phyloP scores from a whole-genome alignment of 768 basidiomycete genomes.

The Royoungia palumana region DNA sequence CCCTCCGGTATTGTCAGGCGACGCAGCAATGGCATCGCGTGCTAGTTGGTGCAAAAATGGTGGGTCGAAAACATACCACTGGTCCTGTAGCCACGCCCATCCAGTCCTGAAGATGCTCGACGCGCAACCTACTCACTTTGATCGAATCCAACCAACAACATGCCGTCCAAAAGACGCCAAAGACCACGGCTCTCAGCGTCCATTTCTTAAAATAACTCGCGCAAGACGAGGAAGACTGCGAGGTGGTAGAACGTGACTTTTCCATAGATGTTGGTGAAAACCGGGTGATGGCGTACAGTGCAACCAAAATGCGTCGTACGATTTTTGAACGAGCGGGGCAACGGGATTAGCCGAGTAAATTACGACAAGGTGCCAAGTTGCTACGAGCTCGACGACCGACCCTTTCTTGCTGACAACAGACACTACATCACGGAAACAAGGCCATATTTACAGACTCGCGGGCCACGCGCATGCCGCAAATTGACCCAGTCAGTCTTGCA shows the following conservation, averaged over 20 bases:
- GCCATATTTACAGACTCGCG: too few relatives aligned
- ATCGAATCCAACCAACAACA: slow-evolving; percentile 58
- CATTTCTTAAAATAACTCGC: slow-evolving; percentile 29
- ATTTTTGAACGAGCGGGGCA: too few relatives aligned
- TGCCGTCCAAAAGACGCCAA: slow-evolving; percentile 31
- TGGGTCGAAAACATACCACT: slow-evolving; percentile 87
- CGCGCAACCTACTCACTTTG: slow-evolving; percentile 43
- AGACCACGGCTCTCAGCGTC: slow-evolving; percentile 26
- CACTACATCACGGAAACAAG: too few relatives aligned
- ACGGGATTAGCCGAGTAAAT: not conserved
- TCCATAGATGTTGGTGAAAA: slow-evolving; percentile 15
- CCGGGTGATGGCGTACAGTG: too few relatives aligned
- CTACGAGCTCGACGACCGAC: too few relatives aligned
- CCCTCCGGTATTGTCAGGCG: slow-evolving; percentile 59
- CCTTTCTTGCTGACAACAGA: too few relatives aligned
- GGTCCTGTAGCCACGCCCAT: slow-evolving; percentile 45
- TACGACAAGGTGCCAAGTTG: too few relatives aligned
- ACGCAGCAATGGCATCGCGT: slow-evolving; percentile 64
- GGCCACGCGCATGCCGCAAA: too few relatives aligned
- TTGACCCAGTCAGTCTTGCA: too few relatives aligned
- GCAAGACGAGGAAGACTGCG: not conserved
- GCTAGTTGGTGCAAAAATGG: slow-evolving; percentile 67
- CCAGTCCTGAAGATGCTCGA: not conserved
- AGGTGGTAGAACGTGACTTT: slow-evolving; percentile 5
- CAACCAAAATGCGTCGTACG: too few relatives aligned